A percentile compares a stretch with the other conserved stretches of the same genome.
These are phyloP conservation scores for Prototheca wickerhamii DNA, from an alignment of 163 green algal genomes.

Conservation along the genomic window DNA sequence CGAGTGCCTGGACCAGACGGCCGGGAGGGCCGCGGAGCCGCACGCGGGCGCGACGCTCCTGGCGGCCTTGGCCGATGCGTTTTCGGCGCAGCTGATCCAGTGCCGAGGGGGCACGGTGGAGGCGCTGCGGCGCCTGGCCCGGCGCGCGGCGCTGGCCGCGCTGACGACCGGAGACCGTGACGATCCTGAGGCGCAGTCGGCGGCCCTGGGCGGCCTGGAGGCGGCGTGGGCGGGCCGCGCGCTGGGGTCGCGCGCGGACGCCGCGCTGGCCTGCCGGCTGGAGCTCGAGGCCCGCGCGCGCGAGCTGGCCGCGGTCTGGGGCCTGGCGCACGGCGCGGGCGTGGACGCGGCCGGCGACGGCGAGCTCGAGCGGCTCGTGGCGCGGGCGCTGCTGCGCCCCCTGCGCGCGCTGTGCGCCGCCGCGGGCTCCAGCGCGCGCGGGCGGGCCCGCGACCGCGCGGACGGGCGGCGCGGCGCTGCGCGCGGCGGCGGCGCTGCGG, in stretches of 20 bases:
- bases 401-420: neutral
- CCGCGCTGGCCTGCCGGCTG: neutral
- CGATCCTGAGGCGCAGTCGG: no score
- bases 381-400: no score
- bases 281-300: no score
- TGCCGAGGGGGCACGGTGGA: no score
- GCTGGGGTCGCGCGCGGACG: neutral
- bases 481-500: neutral
- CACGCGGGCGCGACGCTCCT: neutral
- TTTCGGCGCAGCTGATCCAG: neutral
- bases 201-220: no score
- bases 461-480: neutral
- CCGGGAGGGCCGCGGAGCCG: no score
- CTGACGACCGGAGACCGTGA: neutral
- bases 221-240: neutral
- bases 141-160: no score
- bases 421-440: neutral
- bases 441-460: neutral
- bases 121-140: no score
- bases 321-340: neutral
- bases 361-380: no score
- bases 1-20: no score
- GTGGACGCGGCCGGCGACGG: neutral
- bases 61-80: neutral
- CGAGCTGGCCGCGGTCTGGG: neutral